A percentile compares a stretch with the other conserved stretches of the same genome.
Conservation (phyloP, 2,329 filamentous ascomycete genomes). For the Cercospora sp. region DNA sequence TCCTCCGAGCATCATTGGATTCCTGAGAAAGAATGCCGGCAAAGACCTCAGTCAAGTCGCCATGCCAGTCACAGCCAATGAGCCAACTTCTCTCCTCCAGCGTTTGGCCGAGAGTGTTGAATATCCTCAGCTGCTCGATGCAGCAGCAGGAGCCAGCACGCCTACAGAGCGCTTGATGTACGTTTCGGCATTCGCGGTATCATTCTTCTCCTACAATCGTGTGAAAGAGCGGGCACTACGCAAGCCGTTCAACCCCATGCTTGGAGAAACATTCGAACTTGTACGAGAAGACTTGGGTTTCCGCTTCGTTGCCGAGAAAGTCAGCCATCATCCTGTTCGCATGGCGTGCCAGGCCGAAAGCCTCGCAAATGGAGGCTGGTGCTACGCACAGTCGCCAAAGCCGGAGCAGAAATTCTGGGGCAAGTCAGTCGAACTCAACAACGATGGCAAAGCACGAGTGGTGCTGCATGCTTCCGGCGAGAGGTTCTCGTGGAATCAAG, state of each 20-base stretch:
- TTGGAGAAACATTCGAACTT: slow-evolving; percentile 93
- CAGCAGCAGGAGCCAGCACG: slow-evolving; percentile 56
- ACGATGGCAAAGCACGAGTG: slow-evolving; percentile 80
- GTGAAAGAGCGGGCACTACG: slow-evolving; percentile 88
- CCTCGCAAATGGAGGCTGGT: slow-evolving; percentile 66
- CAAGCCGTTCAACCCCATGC: slow-evolving; percentile 95
- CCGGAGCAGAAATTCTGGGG: slow-evolving; percentile 99
- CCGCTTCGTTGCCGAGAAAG: slow-evolving; percentile 91
- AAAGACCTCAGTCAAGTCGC: slow-evolving; percentile 96
- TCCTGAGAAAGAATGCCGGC: slow-evolving; percentile 94
- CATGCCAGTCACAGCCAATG: slow-evolving; percentile 96
- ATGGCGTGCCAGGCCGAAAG: slow-evolving; percentile 88
- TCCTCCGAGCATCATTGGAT: slow-evolving; percentile 89
- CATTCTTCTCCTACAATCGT: slow-evolving; percentile 76
- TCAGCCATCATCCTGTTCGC: slow-evolving; percentile 86
- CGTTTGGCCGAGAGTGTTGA: slow-evolving; percentile 87
- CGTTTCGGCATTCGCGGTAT: slow-evolving; percentile 87
- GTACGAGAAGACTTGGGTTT: slow-evolving; percentile 84
- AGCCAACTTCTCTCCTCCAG: slow-evolving; percentile 84
- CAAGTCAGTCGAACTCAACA: slow-evolving; percentile 91
- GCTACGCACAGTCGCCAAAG: slow-evolving; percentile 79
- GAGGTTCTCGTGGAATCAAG: slow-evolving; percentile 82
- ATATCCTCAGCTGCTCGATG: slow-evolving; percentile 81
- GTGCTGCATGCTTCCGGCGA: slow-evolving; percentile 70
- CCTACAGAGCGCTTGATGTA: slow-evolving; percentile 74